Conservation (phyloP, 305 asterid genomes). For the Ruellia speciosa region DNA sequence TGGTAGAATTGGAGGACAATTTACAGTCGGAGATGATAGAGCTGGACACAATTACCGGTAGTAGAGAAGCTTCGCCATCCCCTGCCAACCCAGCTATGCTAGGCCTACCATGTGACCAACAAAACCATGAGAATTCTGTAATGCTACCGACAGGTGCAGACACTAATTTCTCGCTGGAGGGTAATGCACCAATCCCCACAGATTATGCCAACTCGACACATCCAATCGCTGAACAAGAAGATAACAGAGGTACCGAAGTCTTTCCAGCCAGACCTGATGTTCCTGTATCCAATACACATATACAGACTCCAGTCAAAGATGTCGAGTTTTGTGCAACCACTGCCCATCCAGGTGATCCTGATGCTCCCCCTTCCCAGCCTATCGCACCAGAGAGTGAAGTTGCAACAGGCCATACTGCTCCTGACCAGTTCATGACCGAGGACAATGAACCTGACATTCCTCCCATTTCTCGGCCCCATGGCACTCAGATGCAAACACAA, state of each 20-base stretch:
- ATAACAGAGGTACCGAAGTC: slow-evolving; percentile 28
- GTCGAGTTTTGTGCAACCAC: slow-evolving; percentile 17
- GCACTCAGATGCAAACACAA: slow-evolving; percentile 19
- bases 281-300: slow-evolving; percentile 19
- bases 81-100: slow-evolving; percentile 32
- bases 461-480: slow-evolving; percentile 23
- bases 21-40: slow-evolving; percentile 61
- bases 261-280: slow-evolving; percentile 25
- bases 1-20: slow-evolving; percentile 42
- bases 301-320: slow-evolving; percentile 21
- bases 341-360: slow-evolving; percentile 17
- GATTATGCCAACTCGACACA: slow-evolving; percentile 11
- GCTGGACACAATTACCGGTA: slow-evolving; percentile 51
- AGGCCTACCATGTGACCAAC: slow-evolving; percentile 25
- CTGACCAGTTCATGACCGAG: slow-evolving; percentile 21
- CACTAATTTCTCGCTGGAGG: slow-evolving; percentile 22
- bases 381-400: slow-evolving; percentile 17
- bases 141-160: slow-evolving; percentile 18
- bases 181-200: slow-evolving; percentile 18
- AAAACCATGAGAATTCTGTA: slow-evolving; percentile 21
- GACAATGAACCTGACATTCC: slow-evolving; percentile 15
- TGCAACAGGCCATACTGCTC: slow-evolving; percentile 15
- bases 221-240: slow-evolving; percentile 30
- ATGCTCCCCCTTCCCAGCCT: slow-evolving; percentile 17
- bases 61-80: slow-evolving; percentile 55